These are phyloP conservation scores for Ceratocystis harringtonii DNA, from an alignment of 2,329 filamentous ascomycete species.

Conservation along the genomic window DNA sequence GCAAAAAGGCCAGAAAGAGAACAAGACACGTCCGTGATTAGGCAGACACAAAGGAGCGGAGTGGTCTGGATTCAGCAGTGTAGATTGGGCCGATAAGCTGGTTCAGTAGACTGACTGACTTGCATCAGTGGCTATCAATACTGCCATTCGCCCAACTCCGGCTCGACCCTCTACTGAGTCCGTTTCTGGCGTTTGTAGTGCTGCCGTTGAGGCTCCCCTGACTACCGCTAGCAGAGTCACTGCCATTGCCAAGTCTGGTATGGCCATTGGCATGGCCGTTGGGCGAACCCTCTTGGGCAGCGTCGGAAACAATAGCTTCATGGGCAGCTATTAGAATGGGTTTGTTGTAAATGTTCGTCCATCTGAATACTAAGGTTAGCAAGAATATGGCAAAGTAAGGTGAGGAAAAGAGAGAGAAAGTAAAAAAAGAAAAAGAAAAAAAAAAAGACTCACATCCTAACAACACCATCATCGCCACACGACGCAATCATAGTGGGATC, in stretches of 20 bases:
- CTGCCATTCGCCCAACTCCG: neutral
- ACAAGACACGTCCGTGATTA: neutral
- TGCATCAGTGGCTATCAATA: neutral
- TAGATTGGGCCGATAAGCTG: no score
- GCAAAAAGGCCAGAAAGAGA: neutral
- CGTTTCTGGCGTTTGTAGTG: neutral
- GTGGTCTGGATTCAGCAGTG: no score
- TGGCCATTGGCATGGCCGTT: neutral
- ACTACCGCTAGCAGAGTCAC: neutral
- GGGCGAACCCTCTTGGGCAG: neutral
- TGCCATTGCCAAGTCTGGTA: neutral
- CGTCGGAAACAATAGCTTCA: neutral
- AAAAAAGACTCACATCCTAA: slow-evolving; percentile 58
- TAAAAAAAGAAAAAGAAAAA: neutral
- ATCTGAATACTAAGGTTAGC: neutral
- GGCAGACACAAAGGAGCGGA: neutral
- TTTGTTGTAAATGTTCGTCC: neutral
- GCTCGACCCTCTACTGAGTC: neutral
- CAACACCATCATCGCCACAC: slow-evolving; percentile 71
- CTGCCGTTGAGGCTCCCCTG: neutral
- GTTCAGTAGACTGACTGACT: no score
- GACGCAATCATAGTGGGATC: slow-evolving; percentile 78
- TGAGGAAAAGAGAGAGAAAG: neutral
- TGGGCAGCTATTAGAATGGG: neutral
- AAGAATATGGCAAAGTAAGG: neutral